These are phyloP conservation scores for Alternaria dauci DNA, from an alignment of 2,329 filamentous ascomycete species.

Conservation along the genomic window DNA sequence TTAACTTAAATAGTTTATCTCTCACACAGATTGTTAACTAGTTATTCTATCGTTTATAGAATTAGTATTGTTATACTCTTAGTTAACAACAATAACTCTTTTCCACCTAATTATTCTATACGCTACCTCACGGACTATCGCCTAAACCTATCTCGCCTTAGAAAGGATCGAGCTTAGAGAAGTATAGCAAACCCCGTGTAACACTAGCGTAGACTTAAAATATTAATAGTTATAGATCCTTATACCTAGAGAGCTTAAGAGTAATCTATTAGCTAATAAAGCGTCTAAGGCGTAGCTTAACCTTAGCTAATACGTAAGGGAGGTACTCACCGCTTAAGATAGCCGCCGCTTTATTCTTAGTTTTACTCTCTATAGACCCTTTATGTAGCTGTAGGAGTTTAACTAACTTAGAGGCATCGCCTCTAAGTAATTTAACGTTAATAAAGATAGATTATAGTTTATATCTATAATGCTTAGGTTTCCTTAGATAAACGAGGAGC, in stretches of 20 bases:
- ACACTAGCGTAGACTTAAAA: conserved; percentile 25
- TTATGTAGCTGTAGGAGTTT: not conserved
- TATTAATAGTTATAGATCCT: conserved; percentile 49
- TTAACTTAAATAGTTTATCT: no score
- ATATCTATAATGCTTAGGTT: not conserved
- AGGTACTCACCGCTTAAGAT: not conserved
- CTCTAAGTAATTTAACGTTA: not conserved
- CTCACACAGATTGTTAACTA: no score
- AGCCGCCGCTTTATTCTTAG: not conserved
- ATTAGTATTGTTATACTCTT: no score
- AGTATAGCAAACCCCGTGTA: no score
- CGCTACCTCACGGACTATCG: no score
- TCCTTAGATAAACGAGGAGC: not conserved
- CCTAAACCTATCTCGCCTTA: no score
- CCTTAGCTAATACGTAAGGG: not conserved
- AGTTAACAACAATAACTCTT: no score
- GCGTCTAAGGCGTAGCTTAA: not conserved
- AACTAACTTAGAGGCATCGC: not conserved
- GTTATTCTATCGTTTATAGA: no score
- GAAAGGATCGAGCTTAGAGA: no score
- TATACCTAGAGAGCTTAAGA: conserved; percentile 36
- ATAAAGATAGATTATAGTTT: not conserved
- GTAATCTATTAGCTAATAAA: not conserved
- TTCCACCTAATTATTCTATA: no score
- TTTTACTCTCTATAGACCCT: not conserved